A percentile compares a stretch with the other conserved stretches of the same genome.
phyloP scores from a whole-genome alignment of 2,329 filamentous ascomycete species.

The Alternaria sp. region DNA sequence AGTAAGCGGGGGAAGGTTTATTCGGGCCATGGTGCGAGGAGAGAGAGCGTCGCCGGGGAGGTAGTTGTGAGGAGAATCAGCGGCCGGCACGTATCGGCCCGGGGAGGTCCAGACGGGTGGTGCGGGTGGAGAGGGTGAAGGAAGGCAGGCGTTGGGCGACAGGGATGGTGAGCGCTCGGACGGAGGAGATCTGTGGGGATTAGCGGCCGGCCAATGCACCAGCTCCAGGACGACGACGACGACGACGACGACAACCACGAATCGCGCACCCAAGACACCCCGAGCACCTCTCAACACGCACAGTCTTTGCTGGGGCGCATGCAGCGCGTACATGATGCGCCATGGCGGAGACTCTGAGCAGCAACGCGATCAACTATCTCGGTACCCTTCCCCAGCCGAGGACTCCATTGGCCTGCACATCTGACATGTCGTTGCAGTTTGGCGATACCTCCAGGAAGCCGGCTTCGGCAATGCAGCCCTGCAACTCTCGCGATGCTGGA shows the following conservation, averaged over 20 bases:
- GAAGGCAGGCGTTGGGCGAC: constrained; percentile 2
- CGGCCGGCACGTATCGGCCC: constrained; percentile 5
- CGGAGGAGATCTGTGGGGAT: constrained; percentile 17
- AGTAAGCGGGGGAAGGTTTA: constrained; percentile 93
- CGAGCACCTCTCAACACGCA: not conserved
- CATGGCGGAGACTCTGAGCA: constrained; percentile 59
- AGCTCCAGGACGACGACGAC: constrained; percentile 1
- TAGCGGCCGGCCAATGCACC: not conserved
- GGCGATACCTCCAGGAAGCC: constrained; percentile 63
- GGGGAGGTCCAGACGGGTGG: constrained; percentile 4
- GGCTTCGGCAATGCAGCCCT: constrained; percentile 66
- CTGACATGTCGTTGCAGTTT: constrained; percentile 55
- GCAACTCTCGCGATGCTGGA: constrained; percentile 69
- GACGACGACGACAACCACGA: not conserved
- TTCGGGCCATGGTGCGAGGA: constrained; percentile 70
- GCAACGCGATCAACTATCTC: constrained; percentile 73
- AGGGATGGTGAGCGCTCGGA: constrained; percentile 17
- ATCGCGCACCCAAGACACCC: constrained; percentile 10
- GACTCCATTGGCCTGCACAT: constrained; percentile 10
- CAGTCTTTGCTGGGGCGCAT: constrained; percentile 10
- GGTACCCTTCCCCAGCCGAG: constrained; percentile 22
- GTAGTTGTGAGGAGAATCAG: not conserved
- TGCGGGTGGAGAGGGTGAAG: not conserved
- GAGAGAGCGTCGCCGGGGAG: constrained; percentile 3
- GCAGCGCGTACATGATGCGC: constrained; percentile 48